Evolutionary conservation across 352 stramenopile species (phyloP), one percentile per base, ranked within the genome.

Genomic region (Phytopythium litorale): DNA sequence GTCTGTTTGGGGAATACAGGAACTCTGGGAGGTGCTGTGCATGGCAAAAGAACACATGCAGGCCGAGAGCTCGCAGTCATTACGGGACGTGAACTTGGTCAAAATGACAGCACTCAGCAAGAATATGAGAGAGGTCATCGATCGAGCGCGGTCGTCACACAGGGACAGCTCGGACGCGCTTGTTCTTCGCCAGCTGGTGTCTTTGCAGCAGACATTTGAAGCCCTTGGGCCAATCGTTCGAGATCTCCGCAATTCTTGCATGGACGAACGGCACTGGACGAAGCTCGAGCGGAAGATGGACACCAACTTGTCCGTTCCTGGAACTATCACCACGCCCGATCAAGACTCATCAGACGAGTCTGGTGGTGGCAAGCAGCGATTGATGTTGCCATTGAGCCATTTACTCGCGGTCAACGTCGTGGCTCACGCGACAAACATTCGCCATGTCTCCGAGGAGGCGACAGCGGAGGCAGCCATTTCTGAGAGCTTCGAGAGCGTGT

Each of bases 231-330:
- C 79, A 0, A 73, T 91, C 0, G 78, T 92, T 40, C 78, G 76
- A 5, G 80, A 91, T 58, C 56, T 92, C 3, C 71, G 81, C 11
- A 92, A 89, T 32, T 71, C 79, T 0, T 60, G 78, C 28, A 21
- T 92, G 21, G 70, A 74, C 38, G 76, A 87, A 23, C 78, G 79
- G 7, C 83, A 92, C 58, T 92, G 83, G 83, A 79, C 65, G 3
- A 90, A 90, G 48, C 64, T 92, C 0, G 83, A 92, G 54, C 66
- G 87, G 67, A 92, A 89, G 54, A 70, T 91, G 65, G 62, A 79
- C 18, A 86, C 74, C 18, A 75, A 62, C 0, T 79, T 91, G 21
- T 35, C 43, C 5, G 55, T 64, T 18, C 4, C 12, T 0, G 58
- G 63, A 0, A 43, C 42, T 1, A 18, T 33, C 12, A 38, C 48